Conservation (phyloP, 257 asterid species). For the Gynochthodes officinalis region DNA sequence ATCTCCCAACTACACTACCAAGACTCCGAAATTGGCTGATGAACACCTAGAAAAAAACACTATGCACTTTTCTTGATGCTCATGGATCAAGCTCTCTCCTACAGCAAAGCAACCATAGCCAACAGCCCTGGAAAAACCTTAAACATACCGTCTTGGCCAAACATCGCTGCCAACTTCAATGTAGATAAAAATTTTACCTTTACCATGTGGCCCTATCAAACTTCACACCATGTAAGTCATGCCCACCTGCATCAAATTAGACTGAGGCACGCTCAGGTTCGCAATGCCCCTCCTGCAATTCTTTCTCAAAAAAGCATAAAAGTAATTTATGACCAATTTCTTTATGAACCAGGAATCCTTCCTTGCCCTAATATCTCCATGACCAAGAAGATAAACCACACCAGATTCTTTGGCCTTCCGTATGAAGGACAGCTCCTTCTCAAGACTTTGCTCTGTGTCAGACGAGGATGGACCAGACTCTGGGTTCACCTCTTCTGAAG, state of each 20-base stretch:
- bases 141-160: slow-evolving; percentile 1
- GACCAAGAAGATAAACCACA: slow-evolving; percentile 90
- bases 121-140: not conserved
- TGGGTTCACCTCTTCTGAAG: slow-evolving; percentile 40
- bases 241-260: slow-evolving; percentile 87
- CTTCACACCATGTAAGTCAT: slow-evolving; percentile 94
- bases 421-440: slow-evolving; percentile 80
- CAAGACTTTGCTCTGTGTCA: slow-evolving; percentile 76
- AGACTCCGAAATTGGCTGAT: not conserved
- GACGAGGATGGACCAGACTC: slow-evolving; percentile 38
- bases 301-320: slow-evolving; percentile 87
- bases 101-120: not conserved
- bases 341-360: slow-evolving; percentile 91
- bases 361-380: slow-evolving; percentile 86
- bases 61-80: not conserved
- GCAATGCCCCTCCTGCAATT: slow-evolving; percentile 84
- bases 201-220: not conserved
- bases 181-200: slow-evolving; percentile 3
- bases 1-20: not conserved
- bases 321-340: slow-evolving; percentile 84
- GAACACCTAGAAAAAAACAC: not conserved
- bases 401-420: slow-evolving; percentile 84
- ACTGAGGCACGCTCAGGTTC: slow-evolving; percentile 83
- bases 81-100: not conserved
- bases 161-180: not conserved